Evolutionary conservation across 164 flowering plant genomes (phyloP), one percentile per base, ranked within the genome.

Genomic region (Stephania cephalantha): DNA sequence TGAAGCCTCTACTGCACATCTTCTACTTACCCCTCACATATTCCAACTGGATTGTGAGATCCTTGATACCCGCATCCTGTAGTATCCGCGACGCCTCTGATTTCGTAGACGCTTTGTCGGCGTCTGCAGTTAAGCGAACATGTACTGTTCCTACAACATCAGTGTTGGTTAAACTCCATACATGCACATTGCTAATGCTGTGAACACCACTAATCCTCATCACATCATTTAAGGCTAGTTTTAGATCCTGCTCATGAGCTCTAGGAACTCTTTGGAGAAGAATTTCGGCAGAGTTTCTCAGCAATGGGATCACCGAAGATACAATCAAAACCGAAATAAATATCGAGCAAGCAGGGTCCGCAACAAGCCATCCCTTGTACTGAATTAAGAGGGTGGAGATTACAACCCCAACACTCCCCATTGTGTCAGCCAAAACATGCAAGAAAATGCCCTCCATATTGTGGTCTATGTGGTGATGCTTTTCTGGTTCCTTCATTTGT

Each of bases 381-480:
- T 87, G 89, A 29, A 93, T 95, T 58, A 95, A 80, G 46, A 95
- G 90, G 66, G 99, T 93, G 67, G 99, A 92, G 71, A 95, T 77
- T n/a, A 95, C 95, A 76, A 95, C 99, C 61, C 99, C 99, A 64
- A 95, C 94, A 85, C 98, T 95, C 58, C 97, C 99, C 97, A 95
- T 46, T 20, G 98, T 93, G 79, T 95, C 99, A 7, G 98, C 99
- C 72, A 95, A 75, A 74, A 95, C 95, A 77, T 95, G 99, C 81
- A 95, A 85, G 85, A 95, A 95, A 69, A 95, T 95, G 75, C 99
- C 99, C 86, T 95, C 97, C 98, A 95, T 95, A 85, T 95, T 95
- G 86, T 95, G 99, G 79, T 95, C 99, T 46, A 93, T 85, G 81
- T 92, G 98, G 72, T 64, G 92, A 74, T 88, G 95, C 46, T 81